Evolutionary conservation across 768 basidiomycete genomes (phyloP).

Genomic region (Termitomyces sp.): DNA sequence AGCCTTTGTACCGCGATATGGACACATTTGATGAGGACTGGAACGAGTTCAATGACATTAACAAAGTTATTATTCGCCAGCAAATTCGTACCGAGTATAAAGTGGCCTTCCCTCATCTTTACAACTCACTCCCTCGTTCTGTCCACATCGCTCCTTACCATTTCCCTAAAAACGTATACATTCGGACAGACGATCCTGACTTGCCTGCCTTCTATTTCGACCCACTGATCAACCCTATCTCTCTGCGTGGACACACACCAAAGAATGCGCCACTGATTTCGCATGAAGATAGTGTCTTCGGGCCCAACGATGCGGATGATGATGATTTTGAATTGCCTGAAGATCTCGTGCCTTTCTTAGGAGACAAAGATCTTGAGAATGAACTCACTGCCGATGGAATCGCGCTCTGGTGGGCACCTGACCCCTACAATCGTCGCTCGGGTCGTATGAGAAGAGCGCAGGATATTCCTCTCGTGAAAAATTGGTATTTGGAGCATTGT

Average conservation of each 20-base stretch:
- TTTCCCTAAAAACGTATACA: slow-evolving; percentile 94
- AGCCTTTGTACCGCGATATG: slow-evolving; percentile 95
- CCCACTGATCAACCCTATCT: slow-evolving; percentile 96
- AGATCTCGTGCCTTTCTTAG: slow-evolving; percentile 72
- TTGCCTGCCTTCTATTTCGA: slow-evolving; percentile 99
- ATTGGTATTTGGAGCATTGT: slow-evolving; percentile 98
- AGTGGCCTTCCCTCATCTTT: slow-evolving; percentile 97
- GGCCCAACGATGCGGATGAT: slow-evolving; percentile 77
- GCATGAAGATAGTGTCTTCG: slow-evolving; percentile 92
- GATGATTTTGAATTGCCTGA: slow-evolving; percentile 87
- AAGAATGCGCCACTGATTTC: slow-evolving; percentile 80
- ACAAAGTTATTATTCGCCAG: slow-evolving; percentile 98
- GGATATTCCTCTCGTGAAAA: slow-evolving; percentile 93
- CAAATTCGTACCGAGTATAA: slow-evolving; percentile 99
- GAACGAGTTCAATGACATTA: slow-evolving; percentile 99
- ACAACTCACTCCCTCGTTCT: slow-evolving; percentile 95
- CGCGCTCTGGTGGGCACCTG: slow-evolving; percentile 97
- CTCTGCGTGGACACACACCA: slow-evolving; percentile 77
- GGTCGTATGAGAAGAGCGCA: slow-evolving; percentile 93
- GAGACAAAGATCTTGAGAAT: slow-evolving; percentile 73
- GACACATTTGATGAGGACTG: slow-evolving; percentile 98
- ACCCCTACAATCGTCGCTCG: slow-evolving; percentile 89
- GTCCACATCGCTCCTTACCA: slow-evolving; percentile 93
- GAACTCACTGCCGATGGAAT: slow-evolving; percentile 95
- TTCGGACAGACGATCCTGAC: slow-evolving; percentile 99